These are phyloP conservation scores for Vitis hybrid DNA, from an alignment of 177 flowering plant genomes.

Conservation along the genomic window DNA sequence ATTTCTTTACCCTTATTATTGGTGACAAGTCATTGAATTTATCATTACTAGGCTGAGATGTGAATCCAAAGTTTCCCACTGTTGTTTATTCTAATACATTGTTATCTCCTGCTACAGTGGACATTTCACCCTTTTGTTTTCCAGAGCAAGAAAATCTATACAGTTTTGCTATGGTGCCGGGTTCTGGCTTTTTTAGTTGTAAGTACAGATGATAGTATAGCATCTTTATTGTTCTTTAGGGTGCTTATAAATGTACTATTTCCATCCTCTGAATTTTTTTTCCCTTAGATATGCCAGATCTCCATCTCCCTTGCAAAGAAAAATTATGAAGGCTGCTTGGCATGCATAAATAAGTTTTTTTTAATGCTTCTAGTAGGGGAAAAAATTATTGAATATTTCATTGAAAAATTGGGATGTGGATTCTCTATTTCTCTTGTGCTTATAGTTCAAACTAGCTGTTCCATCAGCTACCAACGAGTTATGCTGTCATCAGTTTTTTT, in stretches of 20 bases:
- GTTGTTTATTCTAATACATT: conserved; percentile 1
- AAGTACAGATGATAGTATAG: conserved; percentile 34
- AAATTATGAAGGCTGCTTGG: background rate
- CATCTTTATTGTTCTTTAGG: background rate
- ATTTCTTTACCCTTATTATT: no score
- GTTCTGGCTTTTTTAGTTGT: conserved; percentile 83
- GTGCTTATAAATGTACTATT: background rate
- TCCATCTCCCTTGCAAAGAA: background rate
- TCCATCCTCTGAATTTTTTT: background rate
- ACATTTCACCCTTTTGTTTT: conserved; percentile 80
- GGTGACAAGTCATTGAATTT: background rate
- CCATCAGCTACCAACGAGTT: background rate
- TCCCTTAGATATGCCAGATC: background rate
- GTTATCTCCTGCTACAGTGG: conserved; percentile 61
- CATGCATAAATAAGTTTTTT: background rate
- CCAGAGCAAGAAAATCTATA: conserved; percentile 76
- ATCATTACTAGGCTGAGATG: background rate
- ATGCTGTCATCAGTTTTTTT: background rate
- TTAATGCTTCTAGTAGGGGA: background rate
- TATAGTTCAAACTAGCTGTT: background rate
- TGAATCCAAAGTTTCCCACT: background rate
- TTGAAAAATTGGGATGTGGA: background rate
- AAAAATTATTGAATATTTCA: background rate
- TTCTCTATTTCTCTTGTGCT: background rate
- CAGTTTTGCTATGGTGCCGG: conserved; percentile 89